Conservation (phyloP, 2,329 filamentous ascomycete genomes). For the Trichocomaceae sp. region DNA sequence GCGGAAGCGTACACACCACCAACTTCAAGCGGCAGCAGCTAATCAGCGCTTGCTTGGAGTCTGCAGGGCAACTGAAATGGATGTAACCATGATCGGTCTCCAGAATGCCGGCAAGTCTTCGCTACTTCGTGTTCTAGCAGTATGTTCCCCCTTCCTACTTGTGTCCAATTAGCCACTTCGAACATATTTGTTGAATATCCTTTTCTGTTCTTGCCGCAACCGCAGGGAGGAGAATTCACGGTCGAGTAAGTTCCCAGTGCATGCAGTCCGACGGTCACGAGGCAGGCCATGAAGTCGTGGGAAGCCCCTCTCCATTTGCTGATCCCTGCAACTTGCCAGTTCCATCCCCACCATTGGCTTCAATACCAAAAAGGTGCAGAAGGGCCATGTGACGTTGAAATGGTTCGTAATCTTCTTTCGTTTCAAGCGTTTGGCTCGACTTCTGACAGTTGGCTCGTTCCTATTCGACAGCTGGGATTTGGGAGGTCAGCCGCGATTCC, state of each 20-base stretch:
- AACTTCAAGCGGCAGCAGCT: constrained; percentile 4
- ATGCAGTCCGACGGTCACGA: constrained; percentile 3
- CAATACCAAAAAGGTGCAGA: constrained; percentile 98
- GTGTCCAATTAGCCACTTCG: too few relatives aligned
- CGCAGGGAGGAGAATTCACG: constrained; percentile 93
- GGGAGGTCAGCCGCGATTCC: constrained; percentile 91
- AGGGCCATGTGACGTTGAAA: constrained; percentile 95
- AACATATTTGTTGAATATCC: neutral
- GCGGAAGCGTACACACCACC: constrained; percentile 11
- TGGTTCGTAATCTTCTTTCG: constrained; percentile 51
- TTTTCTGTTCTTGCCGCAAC: neutral
- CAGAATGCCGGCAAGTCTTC: constrained; percentile 99
- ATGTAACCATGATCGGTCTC: constrained; percentile 97
- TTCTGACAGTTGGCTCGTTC: neutral
- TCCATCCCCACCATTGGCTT: constrained; percentile 98
- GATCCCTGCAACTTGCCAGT: constrained; percentile 48
- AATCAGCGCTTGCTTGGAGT: constrained; percentile 12
- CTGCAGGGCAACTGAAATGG: constrained; percentile 94
- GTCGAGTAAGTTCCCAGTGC: constrained; percentile 69
- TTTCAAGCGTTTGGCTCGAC: neutral
- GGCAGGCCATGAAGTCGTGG: neutral
- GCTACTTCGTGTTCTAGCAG: constrained; percentile 83
- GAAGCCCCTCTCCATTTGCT: constrained; percentile 10
- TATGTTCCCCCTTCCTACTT: constrained; percentile 50
- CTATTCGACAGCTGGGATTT: constrained; percentile 71